Percentiles rank a stretch among this genome's conserved stretches.
Conservation (phyloP, 768 basidiomycete genomes). For the Antrodiella citrinella region DNA sequence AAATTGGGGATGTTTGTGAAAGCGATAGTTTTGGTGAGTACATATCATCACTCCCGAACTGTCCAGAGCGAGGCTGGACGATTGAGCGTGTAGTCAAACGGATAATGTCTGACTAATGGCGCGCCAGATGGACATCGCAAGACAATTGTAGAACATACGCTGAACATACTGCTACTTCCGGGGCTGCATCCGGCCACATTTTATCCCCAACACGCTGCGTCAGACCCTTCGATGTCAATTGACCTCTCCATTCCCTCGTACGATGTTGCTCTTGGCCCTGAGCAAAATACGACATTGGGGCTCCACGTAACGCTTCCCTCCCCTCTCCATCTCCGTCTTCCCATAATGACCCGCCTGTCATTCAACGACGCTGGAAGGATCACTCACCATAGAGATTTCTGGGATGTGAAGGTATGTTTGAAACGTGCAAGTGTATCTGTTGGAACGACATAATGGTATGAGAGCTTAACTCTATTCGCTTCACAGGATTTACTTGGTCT, state of each 20-base stretch:
- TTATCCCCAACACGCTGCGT: constrained; percentile 17
- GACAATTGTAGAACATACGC: constrained; percentile 71
- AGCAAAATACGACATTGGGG: constrained; percentile 9
- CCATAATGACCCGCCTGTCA: constrained; percentile 60
- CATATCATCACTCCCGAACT: constrained; percentile 7
- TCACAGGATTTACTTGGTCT: constrained; percentile 57
- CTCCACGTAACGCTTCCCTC: constrained; percentile 47
- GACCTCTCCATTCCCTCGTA: constrained; percentile 5
- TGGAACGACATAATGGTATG: too few species aligned
- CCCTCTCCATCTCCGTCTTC: constrained; percentile 68
- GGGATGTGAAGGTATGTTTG: constrained; percentile 50
- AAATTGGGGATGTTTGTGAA: constrained; percentile 68
- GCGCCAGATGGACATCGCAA: constrained; percentile 61
- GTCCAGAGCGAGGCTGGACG: background rate
- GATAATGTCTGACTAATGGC: background rate
- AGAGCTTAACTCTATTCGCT: background rate
- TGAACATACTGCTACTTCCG: constrained; percentile 70
- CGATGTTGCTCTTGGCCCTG: constrained; percentile 16
- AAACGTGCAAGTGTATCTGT: background rate
- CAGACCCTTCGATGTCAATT: constrained; percentile 2
- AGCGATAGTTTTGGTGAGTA: constrained; percentile 69
- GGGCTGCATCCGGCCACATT: constrained; percentile 38
- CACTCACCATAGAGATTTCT: constrained; percentile 72
- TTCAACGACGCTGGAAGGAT: constrained; percentile 82
- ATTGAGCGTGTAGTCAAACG: background rate